Evolutionary conservation across 1,284 basidiomycete genomes (phyloP), one percentile per base, ranked within the genome.

Genomic region (Athelia psychrophila): DNA sequence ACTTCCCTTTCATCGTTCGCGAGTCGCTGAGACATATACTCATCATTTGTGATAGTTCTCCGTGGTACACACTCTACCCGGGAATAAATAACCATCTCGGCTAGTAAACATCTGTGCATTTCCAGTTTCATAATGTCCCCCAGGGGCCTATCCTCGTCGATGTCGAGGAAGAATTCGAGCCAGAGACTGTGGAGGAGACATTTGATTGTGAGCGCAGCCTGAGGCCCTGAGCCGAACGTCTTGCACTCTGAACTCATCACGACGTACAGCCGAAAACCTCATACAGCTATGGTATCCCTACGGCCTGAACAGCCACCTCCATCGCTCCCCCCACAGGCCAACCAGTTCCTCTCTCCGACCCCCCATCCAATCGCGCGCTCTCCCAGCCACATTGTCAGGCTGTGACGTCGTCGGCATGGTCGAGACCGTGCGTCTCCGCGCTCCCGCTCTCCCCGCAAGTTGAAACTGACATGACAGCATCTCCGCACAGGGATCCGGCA

Each of bases 361-460:
- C n/a, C 84, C 91, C 0, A 97, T 99, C 45, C 96, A 99, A 70
- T 75, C 81, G 2, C 78, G 81, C 47, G 81, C 93, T 2, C 76
- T 97, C 23, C 91, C 92, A 0, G 60, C n/a, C n/a, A n/a, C 83
- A 6, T 58, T 86, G 5, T 67, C 75, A 3, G 78, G 79, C 20
- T 77, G 83, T 44, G 95, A n/a, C n/a, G n/a, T n/a, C n/a, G n/a
- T n/a, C n/a, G n/a, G n/a, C n/a, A n/a, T n/a, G n/a, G n/a, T n/a
- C n/a, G n/a, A n/a, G n/a, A 98, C 61, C 42, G 27, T 35, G 13
- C 27, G 27, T 6, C 6, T 6, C 5, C 42, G 20, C 44, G 45
- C n/a, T n/a, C n/a, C 2, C 51, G n/a, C 18, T 3, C 20, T 48
- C 5, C 24, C 38, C 13, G 33, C 35, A n/a, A 46, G 54, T 49